phyloP scores from a whole-genome alignment of 2,329 filamentous ascomycete species.

The Phyllosticta paracitricarpa region DNA sequence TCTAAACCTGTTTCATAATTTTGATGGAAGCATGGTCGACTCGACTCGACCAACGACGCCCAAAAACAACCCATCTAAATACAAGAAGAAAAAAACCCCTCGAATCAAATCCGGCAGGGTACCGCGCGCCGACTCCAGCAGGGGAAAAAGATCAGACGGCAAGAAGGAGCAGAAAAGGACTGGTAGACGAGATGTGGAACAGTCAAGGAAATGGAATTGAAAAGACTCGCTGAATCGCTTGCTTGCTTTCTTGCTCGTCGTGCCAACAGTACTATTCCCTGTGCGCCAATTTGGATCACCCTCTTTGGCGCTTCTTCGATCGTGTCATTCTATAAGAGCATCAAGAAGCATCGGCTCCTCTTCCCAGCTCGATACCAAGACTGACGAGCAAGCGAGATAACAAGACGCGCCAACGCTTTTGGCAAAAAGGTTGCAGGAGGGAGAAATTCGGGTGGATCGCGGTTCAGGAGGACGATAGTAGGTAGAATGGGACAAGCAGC shows the following conservation, averaged over 20 bases:
- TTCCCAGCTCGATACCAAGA: too few relatives aligned
- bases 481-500: background rate
- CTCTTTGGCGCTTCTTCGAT: background rate
- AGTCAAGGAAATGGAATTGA: background rate
- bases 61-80: too few relatives aligned
- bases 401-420: background rate
- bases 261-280: background rate
- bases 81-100: too few relatives aligned
- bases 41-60: too few relatives aligned
- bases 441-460: background rate
- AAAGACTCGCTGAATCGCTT: background rate
- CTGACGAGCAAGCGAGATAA: background rate
- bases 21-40: too few relatives aligned
- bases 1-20: too few relatives aligned
- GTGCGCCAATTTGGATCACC: background rate
- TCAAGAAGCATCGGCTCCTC: background rate
- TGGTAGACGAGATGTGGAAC: too few relatives aligned
- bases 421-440: background rate
- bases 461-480: background rate
- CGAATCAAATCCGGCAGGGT: too few relatives aligned
- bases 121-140: too few relatives aligned
- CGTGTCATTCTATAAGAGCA: background rate
- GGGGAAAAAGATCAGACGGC: too few relatives aligned
- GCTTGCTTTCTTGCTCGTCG: background rate
- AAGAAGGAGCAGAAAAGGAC: background rate